Conservation (phyloP, 2,329 filamentous ascomycete genomes). For the Nemania serpens region DNA sequence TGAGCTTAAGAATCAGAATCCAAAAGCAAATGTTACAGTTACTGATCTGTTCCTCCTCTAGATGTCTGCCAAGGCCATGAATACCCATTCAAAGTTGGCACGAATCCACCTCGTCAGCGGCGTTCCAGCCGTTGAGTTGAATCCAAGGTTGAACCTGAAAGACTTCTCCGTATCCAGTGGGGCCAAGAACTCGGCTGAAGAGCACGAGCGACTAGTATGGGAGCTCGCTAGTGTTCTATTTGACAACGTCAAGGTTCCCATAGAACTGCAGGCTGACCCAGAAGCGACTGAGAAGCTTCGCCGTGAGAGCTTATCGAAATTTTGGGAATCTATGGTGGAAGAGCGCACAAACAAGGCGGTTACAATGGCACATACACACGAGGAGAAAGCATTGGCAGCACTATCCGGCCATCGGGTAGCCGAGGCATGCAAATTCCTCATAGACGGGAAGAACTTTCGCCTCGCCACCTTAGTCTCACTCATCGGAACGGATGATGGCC, state of each 20-base stretch:
- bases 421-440: slow-evolving; percentile 80
- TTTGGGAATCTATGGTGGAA: slow-evolving; percentile 70
- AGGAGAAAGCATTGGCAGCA: slow-evolving; percentile 83
- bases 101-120: slow-evolving; percentile 58
- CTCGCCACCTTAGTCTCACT: slow-evolving; percentile 85
- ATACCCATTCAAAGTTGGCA: slow-evolving; percentile 60
- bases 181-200: slow-evolving; percentile 47
- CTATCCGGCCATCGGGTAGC: slow-evolving; percentile 78
- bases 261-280: slow-evolving; percentile 45
- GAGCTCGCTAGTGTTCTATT: slow-evolving; percentile 85
- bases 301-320: slow-evolving; percentile 68
- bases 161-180: slow-evolving; percentile 49
- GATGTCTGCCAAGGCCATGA: slow-evolving; percentile 60
- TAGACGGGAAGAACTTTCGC: slow-evolving; percentile 77
- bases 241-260: slow-evolving; percentile 62
- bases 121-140: slow-evolving; percentile 63
- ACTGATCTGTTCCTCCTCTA: slow-evolving; percentile 37
- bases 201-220: slow-evolving; percentile 80
- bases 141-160: slow-evolving; percentile 52
- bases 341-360: slow-evolving; percentile 59
- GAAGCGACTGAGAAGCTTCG: slow-evolving; percentile 49
- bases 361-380: slow-evolving; percentile 64
- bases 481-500: slow-evolving; percentile 72
- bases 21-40: background rate
- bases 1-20: slow-evolving; percentile 39